Conservation (phyloP, 2,329 filamentous ascomycete genomes). For the Beauveria brongniartii region DNA sequence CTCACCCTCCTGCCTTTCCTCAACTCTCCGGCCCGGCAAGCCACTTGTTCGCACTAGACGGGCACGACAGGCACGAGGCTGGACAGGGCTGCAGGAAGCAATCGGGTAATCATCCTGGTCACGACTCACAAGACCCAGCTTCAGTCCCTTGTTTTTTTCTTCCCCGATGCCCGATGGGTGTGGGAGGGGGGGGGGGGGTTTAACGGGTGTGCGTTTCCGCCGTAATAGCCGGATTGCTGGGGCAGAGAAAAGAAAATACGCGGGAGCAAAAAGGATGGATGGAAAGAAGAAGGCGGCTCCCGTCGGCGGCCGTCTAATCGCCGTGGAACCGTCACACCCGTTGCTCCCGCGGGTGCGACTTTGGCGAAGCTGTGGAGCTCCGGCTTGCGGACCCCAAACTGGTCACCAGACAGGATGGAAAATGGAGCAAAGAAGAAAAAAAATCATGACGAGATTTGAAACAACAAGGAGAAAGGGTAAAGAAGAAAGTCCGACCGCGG, state of each 20-base stretch:
- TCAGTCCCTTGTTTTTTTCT: background rate
- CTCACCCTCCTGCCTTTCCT: background rate
- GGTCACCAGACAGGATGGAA: too few species aligned
- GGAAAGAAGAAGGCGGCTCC: background rate
- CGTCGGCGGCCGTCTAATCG: background rate
- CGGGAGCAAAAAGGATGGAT: background rate
- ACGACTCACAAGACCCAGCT: background rate
- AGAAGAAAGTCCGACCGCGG: too few species aligned
- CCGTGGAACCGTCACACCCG: background rate
- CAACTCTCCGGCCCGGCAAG: background rate
- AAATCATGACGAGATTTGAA: too few species aligned
- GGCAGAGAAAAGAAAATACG: background rate
- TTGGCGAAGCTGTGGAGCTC: background rate
- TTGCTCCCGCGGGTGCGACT: background rate
- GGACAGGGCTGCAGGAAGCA: slow-evolving; percentile 8
- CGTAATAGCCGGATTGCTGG: background rate
- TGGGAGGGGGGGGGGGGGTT: too few species aligned
- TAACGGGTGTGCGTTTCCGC: background rate
- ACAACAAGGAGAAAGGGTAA: too few species aligned
- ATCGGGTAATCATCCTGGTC: background rate
- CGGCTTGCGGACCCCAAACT: background rate
- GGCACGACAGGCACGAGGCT: background rate
- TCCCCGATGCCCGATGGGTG: background rate
- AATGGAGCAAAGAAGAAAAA: too few species aligned
- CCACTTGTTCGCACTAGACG: background rate